Evolutionary conservation across 306 rosid genomes (phyloP).

Genomic region (Cucumis cinereus): DNA sequence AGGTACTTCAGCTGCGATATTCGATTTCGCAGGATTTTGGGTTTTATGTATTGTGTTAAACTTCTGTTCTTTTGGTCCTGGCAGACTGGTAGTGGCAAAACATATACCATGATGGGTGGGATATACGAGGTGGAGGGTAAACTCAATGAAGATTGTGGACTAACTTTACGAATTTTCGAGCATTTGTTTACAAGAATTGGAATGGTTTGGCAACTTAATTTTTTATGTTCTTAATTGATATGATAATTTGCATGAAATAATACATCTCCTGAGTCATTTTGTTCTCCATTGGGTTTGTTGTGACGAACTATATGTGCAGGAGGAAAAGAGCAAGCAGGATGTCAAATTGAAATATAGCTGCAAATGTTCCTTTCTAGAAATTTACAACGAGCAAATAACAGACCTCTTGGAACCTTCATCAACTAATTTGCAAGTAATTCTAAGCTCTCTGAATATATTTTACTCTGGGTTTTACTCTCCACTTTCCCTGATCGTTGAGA

Average conservation of each 20-base stretch:
- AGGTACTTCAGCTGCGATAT: constrained; percentile 33
- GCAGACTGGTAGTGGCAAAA: constrained; percentile 98
- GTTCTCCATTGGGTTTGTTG: constrained; percentile 13
- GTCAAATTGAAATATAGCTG: constrained; percentile 71
- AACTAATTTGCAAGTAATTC: constrained; percentile 72
- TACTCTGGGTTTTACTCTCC: constrained; percentile 11
- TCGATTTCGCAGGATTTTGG: neutral
- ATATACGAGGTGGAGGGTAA: constrained; percentile 49
- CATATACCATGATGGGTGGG: constrained; percentile 98
- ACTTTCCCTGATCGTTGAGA: neutral
- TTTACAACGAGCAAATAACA: constrained; percentile 90
- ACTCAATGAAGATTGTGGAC: constrained; percentile 60
- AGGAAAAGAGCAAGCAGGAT: constrained; percentile 59
- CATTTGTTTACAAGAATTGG: constrained; percentile 59
- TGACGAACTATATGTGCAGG: constrained; percentile 29
- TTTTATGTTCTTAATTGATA: constrained; percentile 7
- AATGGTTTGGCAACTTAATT: constrained; percentile 29
- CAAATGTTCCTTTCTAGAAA: constrained; percentile 89
- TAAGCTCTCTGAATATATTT: constrained; percentile 11
- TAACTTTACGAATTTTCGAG: constrained; percentile 85
- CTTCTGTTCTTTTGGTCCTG: constrained; percentile 7
- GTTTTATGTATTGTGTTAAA: neutral
- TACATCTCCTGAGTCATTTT: neutral
- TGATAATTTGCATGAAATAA: neutral
- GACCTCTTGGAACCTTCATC: constrained; percentile 94